A percentile compares a stretch with the other conserved stretches of the same genome.
Conservation (phyloP, 1,284 basidiomycete genomes). For the Paramarasmius palmivorus region DNA sequence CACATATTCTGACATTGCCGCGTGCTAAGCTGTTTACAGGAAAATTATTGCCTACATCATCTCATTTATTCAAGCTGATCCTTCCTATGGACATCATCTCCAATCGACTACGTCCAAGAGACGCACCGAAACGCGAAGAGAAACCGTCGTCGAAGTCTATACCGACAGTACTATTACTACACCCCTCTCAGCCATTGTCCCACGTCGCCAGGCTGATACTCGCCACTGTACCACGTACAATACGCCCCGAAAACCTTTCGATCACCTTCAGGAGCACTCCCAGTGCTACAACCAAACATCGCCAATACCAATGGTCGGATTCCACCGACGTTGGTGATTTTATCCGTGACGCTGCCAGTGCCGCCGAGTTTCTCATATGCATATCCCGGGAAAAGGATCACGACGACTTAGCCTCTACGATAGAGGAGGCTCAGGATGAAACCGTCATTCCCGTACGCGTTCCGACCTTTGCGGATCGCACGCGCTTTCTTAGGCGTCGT, state of each 20-base stretch:
- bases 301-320: conserved; percentile 58
- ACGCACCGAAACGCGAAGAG: conserved; percentile 10
- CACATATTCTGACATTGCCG: not conserved
- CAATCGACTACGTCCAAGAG: not conserved
- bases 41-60: conserved; percentile 60
- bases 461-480: conserved; percentile 64
- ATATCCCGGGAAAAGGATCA: conserved; percentile 31
- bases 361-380: conserved; percentile 56
- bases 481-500: conserved; percentile 56
- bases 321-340: conserved; percentile 70
- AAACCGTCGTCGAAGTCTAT: conserved; percentile 16
- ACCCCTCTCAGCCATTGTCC: conserved; percentile 60
- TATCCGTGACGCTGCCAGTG: conserved; percentile 59
- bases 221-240: conserved; percentile 36
- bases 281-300: conserved; percentile 36
- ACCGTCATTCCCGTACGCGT: conserved; percentile 52
- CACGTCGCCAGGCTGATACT: conserved; percentile 55
- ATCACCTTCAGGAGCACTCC: conserved; percentile 34
- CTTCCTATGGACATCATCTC: conserved; percentile 44
- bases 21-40: conserved; percentile 33
- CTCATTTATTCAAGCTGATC: conserved; percentile 67
- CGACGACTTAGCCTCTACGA: conserved; percentile 3
- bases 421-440: conserved; percentile 17
- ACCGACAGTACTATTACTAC: conserved; percentile 59
- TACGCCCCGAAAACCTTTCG: conserved; percentile 33